Evolutionary conservation across 2,329 filamentous ascomycete genomes (phyloP).

Genomic region (Sporothrix inflata): DNA sequence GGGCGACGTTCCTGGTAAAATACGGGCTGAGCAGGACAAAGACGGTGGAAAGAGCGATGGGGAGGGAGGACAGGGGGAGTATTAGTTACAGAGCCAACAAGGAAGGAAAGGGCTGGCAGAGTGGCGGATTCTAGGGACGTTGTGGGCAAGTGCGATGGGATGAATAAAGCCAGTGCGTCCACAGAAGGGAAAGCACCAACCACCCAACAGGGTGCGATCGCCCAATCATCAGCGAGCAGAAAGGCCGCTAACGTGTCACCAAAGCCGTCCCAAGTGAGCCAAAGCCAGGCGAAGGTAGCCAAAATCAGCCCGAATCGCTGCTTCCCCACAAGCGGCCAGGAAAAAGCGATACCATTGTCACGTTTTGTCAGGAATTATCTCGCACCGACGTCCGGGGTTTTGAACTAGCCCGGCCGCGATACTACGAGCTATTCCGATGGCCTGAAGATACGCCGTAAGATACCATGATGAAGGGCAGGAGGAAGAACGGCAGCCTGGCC

Average conservation of each 20-base stretch:
- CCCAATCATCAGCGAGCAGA: conserved; percentile 11
- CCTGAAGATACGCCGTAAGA: background rate
- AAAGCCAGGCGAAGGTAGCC: background rate
- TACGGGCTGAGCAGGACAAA: background rate
- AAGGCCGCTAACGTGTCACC: conserved; percentile 7
- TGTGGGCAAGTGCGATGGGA: background rate
- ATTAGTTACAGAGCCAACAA: background rate
- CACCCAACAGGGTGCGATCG: conserved; percentile 12
- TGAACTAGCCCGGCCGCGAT: background rate
- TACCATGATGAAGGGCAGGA: too few species aligned
- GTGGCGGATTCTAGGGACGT: conserved; percentile 12
- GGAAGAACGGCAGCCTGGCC: background rate
- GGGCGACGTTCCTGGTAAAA: conserved; percentile 2
- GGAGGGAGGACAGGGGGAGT: background rate
- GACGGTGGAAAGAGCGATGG: conserved; percentile 15
- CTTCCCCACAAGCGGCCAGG: conserved; percentile 6
- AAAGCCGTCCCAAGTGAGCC: conserved; percentile 2
- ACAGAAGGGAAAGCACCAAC: conserved; percentile 1
- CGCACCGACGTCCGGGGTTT: background rate
- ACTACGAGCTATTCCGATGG: background rate
- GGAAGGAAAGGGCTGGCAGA: background rate
- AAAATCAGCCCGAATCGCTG: conserved; percentile 5
- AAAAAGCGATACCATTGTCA: background rate
- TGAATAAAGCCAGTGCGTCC: conserved; percentile 22
- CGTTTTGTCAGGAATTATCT: background rate